Base-by-base conservation (phyloP, 768 basidiomycete species). In the Xerocomellus dryophilus region DNA sequence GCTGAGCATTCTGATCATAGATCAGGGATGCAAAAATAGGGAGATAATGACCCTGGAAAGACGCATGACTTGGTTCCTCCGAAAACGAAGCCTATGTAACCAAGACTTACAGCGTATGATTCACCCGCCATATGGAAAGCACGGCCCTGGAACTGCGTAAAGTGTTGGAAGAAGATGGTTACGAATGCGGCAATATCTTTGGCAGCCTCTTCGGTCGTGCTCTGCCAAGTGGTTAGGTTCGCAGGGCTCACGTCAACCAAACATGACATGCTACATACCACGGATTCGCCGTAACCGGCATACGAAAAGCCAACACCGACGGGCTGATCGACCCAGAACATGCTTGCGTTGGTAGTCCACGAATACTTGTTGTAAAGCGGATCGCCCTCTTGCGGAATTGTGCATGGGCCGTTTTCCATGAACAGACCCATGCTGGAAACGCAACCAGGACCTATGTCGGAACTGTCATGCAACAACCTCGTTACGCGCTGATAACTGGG, bases 101-200 rank as follows among this genome's bases (percentile, higher is more conserved):
- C 23, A 27, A 20, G 21, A 44, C 35, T 23, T 54, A 78, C 80
- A n/a, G 71, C 81, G 35, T 81, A 80, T 2, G 78, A 80, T 65
- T 81, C 76, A 18, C 75, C 82, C 7, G 80, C 73, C 73, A 84
- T 76, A 57, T 84, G 83, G 64, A 85, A 81, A 3, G 57, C 52
- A 11, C 84, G 72, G 1, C 84, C 85, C 59, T 84, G 81, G 73
- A 88, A 86, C 60, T 83, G 73, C 47, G 67, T 75, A 66, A 90
- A 88, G 53, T 83, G 76, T 57, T 88, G 84, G 50, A 88, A 88
- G 70, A 88, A 88, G 47, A 88, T 81, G 7, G 79, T 73, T 0
- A 88, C 73, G 59, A 88, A 88, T 0, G 81, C 80, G 0, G 84
- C 82, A 2, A 88, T 80, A 57, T 88, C 86, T 42, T 78, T 73